phyloP scores from a whole-genome alignment of 306 rosid species.

The Senna siamea region DNA sequence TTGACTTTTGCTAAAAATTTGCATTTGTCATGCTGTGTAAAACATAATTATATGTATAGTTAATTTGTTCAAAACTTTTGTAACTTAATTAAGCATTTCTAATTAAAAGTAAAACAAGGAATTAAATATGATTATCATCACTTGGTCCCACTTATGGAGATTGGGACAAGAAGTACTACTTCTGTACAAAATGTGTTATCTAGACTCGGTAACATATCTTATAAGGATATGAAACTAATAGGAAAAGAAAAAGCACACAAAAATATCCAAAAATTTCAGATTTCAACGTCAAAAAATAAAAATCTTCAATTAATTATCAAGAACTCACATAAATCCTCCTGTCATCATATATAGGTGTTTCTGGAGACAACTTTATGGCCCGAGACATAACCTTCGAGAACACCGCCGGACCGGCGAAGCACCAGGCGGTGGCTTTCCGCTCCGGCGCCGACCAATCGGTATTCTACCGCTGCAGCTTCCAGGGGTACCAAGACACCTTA shows the following conservation, averaged over 20 bases:
- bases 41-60: no score
- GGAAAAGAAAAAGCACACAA: not conserved
- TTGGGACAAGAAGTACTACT: constrained; percentile 30
- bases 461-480: constrained; percentile 73
- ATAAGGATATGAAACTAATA: not conserved
- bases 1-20: not conserved
- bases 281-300: not conserved
- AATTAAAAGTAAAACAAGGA: not conserved
- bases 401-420: constrained; percentile 76
- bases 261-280: not conserved
- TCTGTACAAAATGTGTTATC: constrained; percentile 26
- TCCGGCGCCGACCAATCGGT: constrained; percentile 67
- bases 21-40: no score
- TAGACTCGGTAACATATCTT: not conserved
- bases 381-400: constrained; percentile 79
- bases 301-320: not conserved
- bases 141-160: not conserved
- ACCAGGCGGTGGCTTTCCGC: constrained; percentile 83
- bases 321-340: not conserved
- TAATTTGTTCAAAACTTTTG: no score
- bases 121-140: not conserved
- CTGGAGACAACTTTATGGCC: constrained; percentile 77
- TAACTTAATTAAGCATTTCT: no score
- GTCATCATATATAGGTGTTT: constrained; percentile 46
- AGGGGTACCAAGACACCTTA: constrained; percentile 83